Evolutionary conservation across 1,284 basidiomycete species (phyloP).

Genomic region (Thecaphora thlaspeos): DNA sequence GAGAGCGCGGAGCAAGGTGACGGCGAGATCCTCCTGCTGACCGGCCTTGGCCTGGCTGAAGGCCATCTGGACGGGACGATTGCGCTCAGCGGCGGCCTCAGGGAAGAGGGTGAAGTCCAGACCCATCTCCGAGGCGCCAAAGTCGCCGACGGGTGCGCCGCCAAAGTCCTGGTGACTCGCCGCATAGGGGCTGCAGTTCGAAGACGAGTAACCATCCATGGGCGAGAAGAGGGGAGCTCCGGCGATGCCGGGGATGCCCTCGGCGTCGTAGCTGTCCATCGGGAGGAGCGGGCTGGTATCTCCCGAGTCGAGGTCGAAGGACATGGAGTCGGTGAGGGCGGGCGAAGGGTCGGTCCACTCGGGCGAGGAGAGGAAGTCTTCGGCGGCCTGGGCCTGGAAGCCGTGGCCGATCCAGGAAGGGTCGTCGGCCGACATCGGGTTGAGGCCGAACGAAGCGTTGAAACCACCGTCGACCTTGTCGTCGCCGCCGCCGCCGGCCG

Average conservation of each 20-base stretch:
- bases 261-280: slow-evolving; percentile 40
- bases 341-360: slow-evolving; percentile 52
- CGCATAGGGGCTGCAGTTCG: slow-evolving; percentile 37
- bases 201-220: slow-evolving; percentile 30
- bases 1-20: slow-evolving; percentile 35
- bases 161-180: slow-evolving; percentile 22
- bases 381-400: slow-evolving; percentile 35
- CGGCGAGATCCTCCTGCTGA: slow-evolving; percentile 26
- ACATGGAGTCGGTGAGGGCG: slow-evolving; percentile 47
- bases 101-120: slow-evolving; percentile 44
- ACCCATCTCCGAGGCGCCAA: slow-evolving; percentile 28
- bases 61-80: slow-evolving; percentile 36
- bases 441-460: slow-evolving; percentile 36
- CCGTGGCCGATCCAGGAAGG: slow-evolving; percentile 44
- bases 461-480: slow-evolving; percentile 24
- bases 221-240: slow-evolving; percentile 30
- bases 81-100: slow-evolving; percentile 9
- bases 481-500: slow-evolving; percentile 24
- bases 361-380: slow-evolving; percentile 47
- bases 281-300: slow-evolving; percentile 47
- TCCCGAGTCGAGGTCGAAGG: slow-evolving; percentile 50
- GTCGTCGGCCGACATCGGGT: slow-evolving; percentile 43
- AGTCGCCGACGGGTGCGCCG: slow-evolving; percentile 21
- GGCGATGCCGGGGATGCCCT: slow-evolving; percentile 47
- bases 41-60: slow-evolving; percentile 39